These are phyloP conservation scores for Musa acuminata DNA, from an alignment of 176 grass and related monocot species.

Conservation along the genomic window DNA sequence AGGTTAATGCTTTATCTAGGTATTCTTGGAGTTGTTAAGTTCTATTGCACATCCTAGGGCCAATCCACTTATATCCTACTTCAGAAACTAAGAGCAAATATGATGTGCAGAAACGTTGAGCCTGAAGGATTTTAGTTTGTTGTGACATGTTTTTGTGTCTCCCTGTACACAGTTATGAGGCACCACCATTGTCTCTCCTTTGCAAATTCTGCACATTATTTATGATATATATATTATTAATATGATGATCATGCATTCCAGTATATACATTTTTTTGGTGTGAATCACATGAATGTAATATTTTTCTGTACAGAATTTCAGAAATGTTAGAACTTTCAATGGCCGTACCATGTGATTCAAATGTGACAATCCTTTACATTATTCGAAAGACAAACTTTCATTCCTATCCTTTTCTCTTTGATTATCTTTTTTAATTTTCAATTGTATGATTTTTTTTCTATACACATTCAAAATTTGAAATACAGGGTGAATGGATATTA, in stretches of 20 bases:
- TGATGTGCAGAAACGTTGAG: too few relatives aligned
- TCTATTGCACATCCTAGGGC: too few relatives aligned
- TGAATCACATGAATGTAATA: not conserved
- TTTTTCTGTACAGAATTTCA: not conserved
- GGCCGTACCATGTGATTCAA: not conserved
- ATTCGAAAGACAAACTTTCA: not conserved
- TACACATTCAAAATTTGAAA: constrained; percentile 5
- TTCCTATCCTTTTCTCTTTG: not conserved
- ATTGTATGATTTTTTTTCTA: not conserved
- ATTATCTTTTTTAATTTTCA: not conserved
- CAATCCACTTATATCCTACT: too few relatives aligned
- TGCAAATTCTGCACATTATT: too few relatives aligned
- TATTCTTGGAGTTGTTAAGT: too few relatives aligned
- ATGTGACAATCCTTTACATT: not conserved
- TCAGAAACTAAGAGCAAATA: too few relatives aligned
- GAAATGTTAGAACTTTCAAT: not conserved
- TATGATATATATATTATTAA: too few relatives aligned
- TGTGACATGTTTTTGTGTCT: too few relatives aligned
- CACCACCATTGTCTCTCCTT: too few relatives aligned
- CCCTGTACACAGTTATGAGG: too few relatives aligned
- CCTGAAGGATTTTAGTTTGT: too few relatives aligned
- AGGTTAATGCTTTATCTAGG: too few relatives aligned
- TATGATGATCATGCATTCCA: not conserved
- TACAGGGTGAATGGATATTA: constrained; percentile 98
- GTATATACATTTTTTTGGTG: not conserved